These are phyloP conservation scores for Jamesozyma lodderae DNA, from an alignment of 805 yeast genomes.

Conservation along the genomic window DNA sequence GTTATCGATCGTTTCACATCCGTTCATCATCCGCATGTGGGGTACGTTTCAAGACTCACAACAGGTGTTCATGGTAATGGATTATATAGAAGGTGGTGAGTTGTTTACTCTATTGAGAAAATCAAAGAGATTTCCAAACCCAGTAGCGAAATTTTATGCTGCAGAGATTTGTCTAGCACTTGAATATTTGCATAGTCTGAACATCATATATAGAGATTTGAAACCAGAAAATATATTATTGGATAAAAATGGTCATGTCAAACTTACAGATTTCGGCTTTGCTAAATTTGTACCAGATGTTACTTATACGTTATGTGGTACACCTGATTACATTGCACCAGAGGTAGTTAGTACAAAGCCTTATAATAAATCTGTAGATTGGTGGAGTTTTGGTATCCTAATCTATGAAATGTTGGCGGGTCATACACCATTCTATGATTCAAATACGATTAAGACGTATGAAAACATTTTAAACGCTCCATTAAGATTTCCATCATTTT, in stretches of 20 bases:
- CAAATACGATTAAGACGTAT: constrained; percentile 87
- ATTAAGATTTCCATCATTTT: constrained; percentile 64
- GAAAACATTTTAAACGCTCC: constrained; percentile 78
- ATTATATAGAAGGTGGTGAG: constrained; percentile 92
- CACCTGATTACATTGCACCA: constrained; percentile 94
- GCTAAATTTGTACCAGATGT: constrained; percentile 87
- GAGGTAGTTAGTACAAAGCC: constrained; percentile 90
- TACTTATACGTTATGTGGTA: constrained; percentile 87
- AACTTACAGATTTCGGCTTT: constrained; percentile 91
- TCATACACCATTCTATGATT: constrained; percentile 86
- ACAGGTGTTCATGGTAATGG: constrained; percentile 88
- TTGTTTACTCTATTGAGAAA: constrained; percentile 74
- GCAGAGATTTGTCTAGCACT: constrained; percentile 80
- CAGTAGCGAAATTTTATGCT: constrained; percentile 91
- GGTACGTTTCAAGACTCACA: constrained; percentile 86
- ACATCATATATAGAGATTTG: constrained; percentile 81
- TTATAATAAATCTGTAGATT: constrained; percentile 86
- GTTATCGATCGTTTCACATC: constrained; percentile 77
- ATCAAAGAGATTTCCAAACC: constrained; percentile 88
- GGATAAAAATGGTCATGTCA: constrained; percentile 83
- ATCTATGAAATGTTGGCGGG: constrained; percentile 93
- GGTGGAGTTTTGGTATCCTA: constrained; percentile 94
- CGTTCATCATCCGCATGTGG: constrained; percentile 88
- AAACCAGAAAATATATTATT: constrained; percentile 86
- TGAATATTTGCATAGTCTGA: constrained; percentile 77